Base-by-base conservation (phyloP, 495 filamentous ascomycete species). In the Aspergillus affinis region DNA sequence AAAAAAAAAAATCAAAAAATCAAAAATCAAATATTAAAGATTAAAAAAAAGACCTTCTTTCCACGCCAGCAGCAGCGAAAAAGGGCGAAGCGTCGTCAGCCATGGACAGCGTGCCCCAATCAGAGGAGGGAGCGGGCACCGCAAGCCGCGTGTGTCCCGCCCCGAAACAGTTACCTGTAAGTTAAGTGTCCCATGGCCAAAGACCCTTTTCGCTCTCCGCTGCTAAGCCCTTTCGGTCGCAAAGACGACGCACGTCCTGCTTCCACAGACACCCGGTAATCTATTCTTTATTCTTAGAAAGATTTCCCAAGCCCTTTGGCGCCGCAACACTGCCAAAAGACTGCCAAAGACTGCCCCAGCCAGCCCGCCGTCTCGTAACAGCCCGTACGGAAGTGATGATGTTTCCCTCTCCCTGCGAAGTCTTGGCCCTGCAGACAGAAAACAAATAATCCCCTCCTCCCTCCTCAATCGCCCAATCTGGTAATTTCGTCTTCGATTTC, bases 41-140 rank as follows among this genome's bases (percentile, higher is more conserved):
- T 62, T 47, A 48, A 49, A 49, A 21, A 27, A 48, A 46, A 30
- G 57, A 60, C 61, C 49, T 59, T 59, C 55, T 61, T 61, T 68
- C 64, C 67, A 69, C 67, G 69, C 67, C 65, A 68, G 69, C 66
- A 64, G 58, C 55, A 26, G 4, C 23, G 23, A 26, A 26, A 26
- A 54, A 64, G 62, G 60, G 58, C 59, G 69, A 70, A 75, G 75
- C 77, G 77, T 79, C 77, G 77, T 79, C 77, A 79, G 77, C 77
- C 62, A 69, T 63, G 63, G 61, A 52, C 47, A 58, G 52, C 55
- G 66, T 57, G 61, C 69, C 69, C 76, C 74, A 79, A 77, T 79
- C 72, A 79, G 66, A n/a, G n/a, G n/a, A n/a, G n/a, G n/a, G n/a
- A n/a, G n/a, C n/a, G n/a, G n/a, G n/a, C 59, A 66, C 59, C 61